These are phyloP conservation scores for Murraya koenigii DNA, from an alignment of 345 rosid species.

Conservation along the genomic window DNA sequence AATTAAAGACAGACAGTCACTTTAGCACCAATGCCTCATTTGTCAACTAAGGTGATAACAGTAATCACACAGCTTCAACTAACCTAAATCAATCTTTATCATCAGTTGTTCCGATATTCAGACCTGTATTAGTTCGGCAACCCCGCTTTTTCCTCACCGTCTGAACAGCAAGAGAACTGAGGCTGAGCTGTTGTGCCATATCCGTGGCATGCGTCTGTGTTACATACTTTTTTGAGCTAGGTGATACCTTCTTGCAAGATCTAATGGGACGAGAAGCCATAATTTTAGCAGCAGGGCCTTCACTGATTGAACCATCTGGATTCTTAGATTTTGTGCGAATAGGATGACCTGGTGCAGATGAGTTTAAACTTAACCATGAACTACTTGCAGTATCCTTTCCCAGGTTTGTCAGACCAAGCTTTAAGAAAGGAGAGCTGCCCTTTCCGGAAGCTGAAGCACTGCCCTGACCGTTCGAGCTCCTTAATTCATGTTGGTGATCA, in stretches of 20 bases:
- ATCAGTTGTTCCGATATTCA: slow-evolving; percentile 27
- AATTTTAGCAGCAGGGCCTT: slow-evolving; percentile 23
- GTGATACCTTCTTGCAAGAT: slow-evolving; percentile 42
- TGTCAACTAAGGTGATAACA: not conserved
- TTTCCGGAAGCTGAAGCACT: slow-evolving; percentile 14
- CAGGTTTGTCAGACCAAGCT: slow-evolving; percentile 30
- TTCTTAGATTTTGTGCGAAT: slow-evolving; percentile 31
- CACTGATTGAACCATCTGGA: slow-evolving; percentile 23
- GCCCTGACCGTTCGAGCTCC: slow-evolving; percentile 4
- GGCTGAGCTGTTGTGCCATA: slow-evolving; percentile 42
- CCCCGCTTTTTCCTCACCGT: slow-evolving; percentile 46
- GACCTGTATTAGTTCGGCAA: slow-evolving; percentile 34
- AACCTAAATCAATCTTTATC: slow-evolving; percentile 22
- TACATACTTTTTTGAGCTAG: slow-evolving; percentile 27
- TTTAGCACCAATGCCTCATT: not conserved
- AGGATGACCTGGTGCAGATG: slow-evolving; percentile 35
- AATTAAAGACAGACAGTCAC: too few species aligned
- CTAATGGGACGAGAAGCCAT: slow-evolving; percentile 33
- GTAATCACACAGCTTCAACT: not conserved
- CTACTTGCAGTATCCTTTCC: slow-evolving; percentile 43
- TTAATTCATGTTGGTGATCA: slow-evolving; percentile 23
- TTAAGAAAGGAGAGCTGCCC: slow-evolving; percentile 27
- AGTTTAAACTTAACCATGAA: slow-evolving; percentile 83
- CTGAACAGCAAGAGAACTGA: slow-evolving; percentile 44
- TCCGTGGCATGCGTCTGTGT: slow-evolving; percentile 34